Conservation (phyloP, 2,329 filamentous ascomycete species). For the Cordyceps sp. region DNA sequence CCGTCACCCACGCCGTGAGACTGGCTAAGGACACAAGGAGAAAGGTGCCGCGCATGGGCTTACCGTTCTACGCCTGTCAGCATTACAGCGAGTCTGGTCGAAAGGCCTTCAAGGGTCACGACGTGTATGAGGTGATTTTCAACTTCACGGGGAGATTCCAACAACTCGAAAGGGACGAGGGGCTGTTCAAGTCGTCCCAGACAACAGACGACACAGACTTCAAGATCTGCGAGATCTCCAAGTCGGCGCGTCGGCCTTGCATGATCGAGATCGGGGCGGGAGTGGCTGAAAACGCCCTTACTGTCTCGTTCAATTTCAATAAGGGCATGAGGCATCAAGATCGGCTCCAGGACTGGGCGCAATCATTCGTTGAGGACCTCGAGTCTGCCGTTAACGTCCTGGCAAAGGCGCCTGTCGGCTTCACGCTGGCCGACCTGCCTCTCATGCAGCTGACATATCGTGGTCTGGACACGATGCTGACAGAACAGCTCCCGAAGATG, state of each 20-base stretch:
- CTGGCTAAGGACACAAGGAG: slow-evolving; percentile 18
- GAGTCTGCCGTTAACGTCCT: neutral
- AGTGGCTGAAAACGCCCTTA: slow-evolving; percentile 2
- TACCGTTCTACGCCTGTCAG: slow-evolving; percentile 19
- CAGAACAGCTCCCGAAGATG: slow-evolving; percentile 2
- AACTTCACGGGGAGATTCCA: slow-evolving; percentile 27
- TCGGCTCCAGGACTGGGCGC: slow-evolving; percentile 2
- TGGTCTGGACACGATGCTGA: slow-evolving; percentile 1
- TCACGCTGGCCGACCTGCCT: slow-evolving; percentile 17
- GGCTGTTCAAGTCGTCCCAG: slow-evolving; percentile 2
- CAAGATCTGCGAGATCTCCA: slow-evolving; percentile 1
- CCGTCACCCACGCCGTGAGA: slow-evolving; percentile 4
- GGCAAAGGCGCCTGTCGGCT: neutral
- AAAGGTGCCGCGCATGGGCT: slow-evolving; percentile 16
- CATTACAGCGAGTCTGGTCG: slow-evolving; percentile 13
- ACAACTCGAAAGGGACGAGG: slow-evolving; percentile 21
- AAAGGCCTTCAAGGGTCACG: slow-evolving; percentile 15
- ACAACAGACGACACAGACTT: neutral
- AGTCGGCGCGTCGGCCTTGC: slow-evolving; percentile 1
- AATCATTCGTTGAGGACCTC: neutral
- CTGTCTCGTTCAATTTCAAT: slow-evolving; percentile 2
- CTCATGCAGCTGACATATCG: slow-evolving; percentile 8
- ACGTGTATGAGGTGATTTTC: slow-evolving; percentile 28
- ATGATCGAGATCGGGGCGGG: slow-evolving; percentile 4
- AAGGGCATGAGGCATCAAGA: slow-evolving; percentile 3